Conservation (phyloP, 768 basidiomycete species). For the Lactarius evosmus region DNA sequence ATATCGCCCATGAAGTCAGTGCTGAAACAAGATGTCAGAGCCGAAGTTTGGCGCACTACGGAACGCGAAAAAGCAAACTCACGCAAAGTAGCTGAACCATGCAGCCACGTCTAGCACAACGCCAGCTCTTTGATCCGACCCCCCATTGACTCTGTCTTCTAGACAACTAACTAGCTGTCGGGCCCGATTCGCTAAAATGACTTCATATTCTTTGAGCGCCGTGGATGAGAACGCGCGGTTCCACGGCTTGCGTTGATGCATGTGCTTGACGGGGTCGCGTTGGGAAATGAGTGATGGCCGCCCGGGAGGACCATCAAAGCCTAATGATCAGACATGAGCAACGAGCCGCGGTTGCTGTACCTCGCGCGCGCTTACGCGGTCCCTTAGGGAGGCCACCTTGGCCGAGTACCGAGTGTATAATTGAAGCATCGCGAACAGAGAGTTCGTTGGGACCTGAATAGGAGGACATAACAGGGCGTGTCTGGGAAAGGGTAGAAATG, state of each 20-base stretch:
- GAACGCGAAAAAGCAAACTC: slow-evolving; percentile 22
- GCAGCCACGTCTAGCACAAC: slow-evolving; percentile 35
- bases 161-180: slow-evolving; percentile 34
- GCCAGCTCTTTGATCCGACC: slow-evolving; percentile 12
- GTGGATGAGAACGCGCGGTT: slow-evolving; percentile 41
- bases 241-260: slow-evolving; percentile 43
- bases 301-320: slow-evolving; percentile 18
- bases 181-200: slow-evolving; percentile 36
- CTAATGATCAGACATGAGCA: not conserved
- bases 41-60: too few species aligned
- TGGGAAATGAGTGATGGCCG: slow-evolving; percentile 32
- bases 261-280: slow-evolving; percentile 40
- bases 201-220: slow-evolving; percentile 46
- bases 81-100: slow-evolving; percentile 42
- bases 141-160: slow-evolving; percentile 18
- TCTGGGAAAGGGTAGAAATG: not conserved
- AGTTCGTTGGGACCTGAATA: slow-evolving; percentile 16
- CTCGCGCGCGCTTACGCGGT: slow-evolving; percentile 15
- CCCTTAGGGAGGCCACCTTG: slow-evolving; percentile 26
- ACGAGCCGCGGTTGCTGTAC: not conserved
- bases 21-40: slow-evolving; percentile 29
- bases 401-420: slow-evolving; percentile 11
- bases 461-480: not conserved
- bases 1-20: slow-evolving; percentile 50
- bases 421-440: slow-evolving; percentile 15